These are phyloP conservation scores for Rhizopus delemar DNA, from an alignment of 371 early-diverging fungal species.

Conservation along the genomic window DNA sequence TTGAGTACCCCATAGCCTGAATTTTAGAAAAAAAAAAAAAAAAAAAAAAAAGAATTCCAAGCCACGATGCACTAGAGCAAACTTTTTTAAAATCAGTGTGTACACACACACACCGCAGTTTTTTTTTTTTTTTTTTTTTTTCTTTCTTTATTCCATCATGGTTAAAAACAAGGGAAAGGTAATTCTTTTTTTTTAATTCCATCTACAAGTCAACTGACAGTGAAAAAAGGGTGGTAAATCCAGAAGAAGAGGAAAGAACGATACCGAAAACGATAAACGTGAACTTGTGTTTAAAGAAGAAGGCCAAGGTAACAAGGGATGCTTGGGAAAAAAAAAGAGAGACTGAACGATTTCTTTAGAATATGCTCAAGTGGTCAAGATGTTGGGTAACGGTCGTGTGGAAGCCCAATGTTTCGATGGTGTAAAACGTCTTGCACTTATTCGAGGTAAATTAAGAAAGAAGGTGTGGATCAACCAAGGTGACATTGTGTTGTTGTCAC, in stretches of 20 bases:
- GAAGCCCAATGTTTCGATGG: constrained; percentile 96
- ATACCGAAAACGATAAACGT: constrained; percentile 92
- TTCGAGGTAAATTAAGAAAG: constrained; percentile 98
- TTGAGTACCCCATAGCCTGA: constrained; percentile 52
- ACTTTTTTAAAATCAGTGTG: background rate
- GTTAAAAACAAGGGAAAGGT: constrained; percentile 39
- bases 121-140: constrained; percentile 6
- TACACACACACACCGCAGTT: background rate
- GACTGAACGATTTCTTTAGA: constrained; percentile 51
- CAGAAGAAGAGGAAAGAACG: constrained; percentile 96
- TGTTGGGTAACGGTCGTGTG: constrained; percentile 97
- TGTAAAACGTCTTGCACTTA: constrained; percentile 89
- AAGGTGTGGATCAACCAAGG: constrained; percentile 97
- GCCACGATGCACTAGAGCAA: background rate
- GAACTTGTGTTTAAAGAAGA: constrained; percentile 94
- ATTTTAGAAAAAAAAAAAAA: background rate
- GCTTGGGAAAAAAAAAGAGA: constrained; percentile 6
- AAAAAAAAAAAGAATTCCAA: constrained; percentile 8
- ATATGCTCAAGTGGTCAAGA: constrained; percentile 93
- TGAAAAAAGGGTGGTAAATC: constrained; percentile 90
- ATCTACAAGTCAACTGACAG: background rate
- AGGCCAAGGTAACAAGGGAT: constrained; percentile 70
- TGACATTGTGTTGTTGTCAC: constrained; percentile 92
- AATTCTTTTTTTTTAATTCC: constrained; percentile 4
- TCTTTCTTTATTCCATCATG: constrained; percentile 12